Evolutionary conservation across 2,329 filamentous ascomycete species (phyloP).

Genomic region (Sordariomycetes sp.): DNA sequence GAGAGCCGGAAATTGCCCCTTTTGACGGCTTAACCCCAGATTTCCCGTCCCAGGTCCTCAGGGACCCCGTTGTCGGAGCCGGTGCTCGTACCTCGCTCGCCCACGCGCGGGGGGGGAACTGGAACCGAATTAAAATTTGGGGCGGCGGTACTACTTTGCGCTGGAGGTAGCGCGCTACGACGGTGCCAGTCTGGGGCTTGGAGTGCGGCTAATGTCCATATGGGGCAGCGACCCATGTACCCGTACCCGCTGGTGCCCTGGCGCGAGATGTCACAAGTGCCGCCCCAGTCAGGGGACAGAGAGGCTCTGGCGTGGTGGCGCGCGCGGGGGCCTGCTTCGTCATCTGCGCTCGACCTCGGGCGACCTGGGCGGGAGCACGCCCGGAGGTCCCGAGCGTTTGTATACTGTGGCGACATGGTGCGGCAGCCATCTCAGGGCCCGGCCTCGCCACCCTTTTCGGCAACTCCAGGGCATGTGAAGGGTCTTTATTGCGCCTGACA

Average conservation of each 20-base stretch:
- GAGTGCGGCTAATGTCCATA: neutral
- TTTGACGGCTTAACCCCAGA: conserved; percentile 3
- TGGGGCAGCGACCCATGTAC: neutral
- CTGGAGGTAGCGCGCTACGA: neutral
- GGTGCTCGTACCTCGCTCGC: neutral
- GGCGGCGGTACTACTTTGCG: neutral
- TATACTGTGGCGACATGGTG: neutral
- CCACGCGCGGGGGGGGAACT: neutral
- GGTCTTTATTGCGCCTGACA: too few relatives aligned
- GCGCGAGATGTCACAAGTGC: neutral
- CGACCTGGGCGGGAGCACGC: neutral
- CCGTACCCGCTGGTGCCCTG: too few relatives aligned
- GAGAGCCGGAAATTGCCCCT: conserved; percentile 1
- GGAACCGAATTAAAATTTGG: neutral
- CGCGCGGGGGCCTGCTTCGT: neutral
- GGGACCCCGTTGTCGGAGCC: conserved; percentile 3
- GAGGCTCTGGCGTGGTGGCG: neutral
- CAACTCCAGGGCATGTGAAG: neutral
- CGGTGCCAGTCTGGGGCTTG: neutral
- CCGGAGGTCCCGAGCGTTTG: neutral
- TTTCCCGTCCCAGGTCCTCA: neutral
- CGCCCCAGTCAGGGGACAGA: neutral
- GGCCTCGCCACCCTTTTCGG: neutral
- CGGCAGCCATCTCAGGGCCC: neutral
- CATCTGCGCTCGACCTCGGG: neutral